Evolutionary conservation across 2,329 filamentous ascomycete species (phyloP).

Genomic region (Xylariaceae sp.): DNA sequence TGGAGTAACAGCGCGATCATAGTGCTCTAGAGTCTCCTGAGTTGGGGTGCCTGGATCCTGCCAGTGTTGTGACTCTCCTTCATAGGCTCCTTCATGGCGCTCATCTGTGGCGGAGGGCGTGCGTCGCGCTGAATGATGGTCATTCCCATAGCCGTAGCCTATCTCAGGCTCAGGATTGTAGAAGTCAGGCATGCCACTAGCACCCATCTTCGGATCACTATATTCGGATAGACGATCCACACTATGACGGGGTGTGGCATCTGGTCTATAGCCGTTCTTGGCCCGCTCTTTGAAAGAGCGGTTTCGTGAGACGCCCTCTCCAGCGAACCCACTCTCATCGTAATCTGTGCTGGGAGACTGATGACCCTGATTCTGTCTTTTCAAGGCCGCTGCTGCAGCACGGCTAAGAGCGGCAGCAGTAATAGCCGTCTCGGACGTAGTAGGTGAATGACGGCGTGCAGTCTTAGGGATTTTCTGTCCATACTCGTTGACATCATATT

Average conservation of each 20-base stretch:
- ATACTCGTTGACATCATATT: conserved; percentile 57
- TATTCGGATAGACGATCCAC: conserved; percentile 53
- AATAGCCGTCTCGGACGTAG: conserved; percentile 54
- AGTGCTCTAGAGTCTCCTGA: conserved; percentile 26
- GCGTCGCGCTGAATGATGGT: conserved; percentile 54
- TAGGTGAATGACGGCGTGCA: conserved; percentile 48
- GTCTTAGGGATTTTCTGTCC: conserved; percentile 50
- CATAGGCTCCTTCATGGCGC: conserved; percentile 53
- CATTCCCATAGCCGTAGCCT: conserved; percentile 58
- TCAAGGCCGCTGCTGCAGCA: conserved; percentile 49
- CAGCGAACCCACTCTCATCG: conserved; percentile 38
- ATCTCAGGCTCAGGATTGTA: conserved; percentile 73
- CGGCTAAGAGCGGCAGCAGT: conserved; percentile 51
- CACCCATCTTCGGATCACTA: conserved; percentile 55
- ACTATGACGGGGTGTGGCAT: conserved; percentile 55
- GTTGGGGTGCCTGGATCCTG: conserved; percentile 31
- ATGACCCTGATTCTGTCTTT: conserved; percentile 43
- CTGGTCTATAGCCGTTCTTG: conserved; percentile 51
- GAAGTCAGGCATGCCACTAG: conserved; percentile 65
- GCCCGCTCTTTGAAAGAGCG: conserved; percentile 65
- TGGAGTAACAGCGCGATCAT: conserved; percentile 29
- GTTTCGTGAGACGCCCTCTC: conserved; percentile 54
- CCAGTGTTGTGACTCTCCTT: conserved; percentile 29
- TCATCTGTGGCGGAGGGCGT: conserved; percentile 82
- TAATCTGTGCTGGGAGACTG: conserved; percentile 34